Evolutionary conservation across 139 green algal genomes (phyloP), one percentile per base, ranked within the genome.

Genomic region (Chlorella sorokiniana): DNA sequence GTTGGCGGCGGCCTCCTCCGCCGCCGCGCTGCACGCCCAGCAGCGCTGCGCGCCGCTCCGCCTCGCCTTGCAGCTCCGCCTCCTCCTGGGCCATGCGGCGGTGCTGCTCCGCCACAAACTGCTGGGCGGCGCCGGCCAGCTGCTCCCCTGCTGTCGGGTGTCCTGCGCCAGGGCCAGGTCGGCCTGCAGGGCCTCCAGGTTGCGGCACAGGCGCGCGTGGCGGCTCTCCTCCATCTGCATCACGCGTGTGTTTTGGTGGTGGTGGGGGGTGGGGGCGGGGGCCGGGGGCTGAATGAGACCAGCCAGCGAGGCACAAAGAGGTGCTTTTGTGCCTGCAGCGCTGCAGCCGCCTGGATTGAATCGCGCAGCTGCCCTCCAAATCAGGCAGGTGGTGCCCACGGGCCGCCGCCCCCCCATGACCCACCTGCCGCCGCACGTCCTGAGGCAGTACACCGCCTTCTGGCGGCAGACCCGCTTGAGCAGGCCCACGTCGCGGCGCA

Each of bases 381-480:
- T n/a, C n/a, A n/a, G n/a, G n/a, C n/a, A n/a, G n/a, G n/a, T n/a
- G n/a, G n/a, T n/a, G n/a, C n/a, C n/a, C n/a, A n/a, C n/a, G n/a
- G n/a, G n/a, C 31, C 45, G 9, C 35, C 64, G 20, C 4, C 37
- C 1, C 10, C 64, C 27, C 20, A 2, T 38, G 41, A 1, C 54
- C 41, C 59, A 54, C 73, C 73, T 79, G 73, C 9, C 59, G 42
- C 41, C 84, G 79, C 38, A 85, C 80, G 48, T 83, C 79, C 42
- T 88, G 25, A 88, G 79, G 40, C 81, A 45, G 48, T 69, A 83
- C 25, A 84, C 71, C 29, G 84, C 84, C 54, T 88, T 88, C 10
- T 88, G 75, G 63, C 93, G 88, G 85, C 90, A 93, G 18, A 91
- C 72, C 56, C 85, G 82, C 79, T 95, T 95, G n/a, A 94, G 85